phyloP scores from a whole-genome alignment of 1,284 basidiomycete genomes.

The Rhodotorula sp. region DNA sequence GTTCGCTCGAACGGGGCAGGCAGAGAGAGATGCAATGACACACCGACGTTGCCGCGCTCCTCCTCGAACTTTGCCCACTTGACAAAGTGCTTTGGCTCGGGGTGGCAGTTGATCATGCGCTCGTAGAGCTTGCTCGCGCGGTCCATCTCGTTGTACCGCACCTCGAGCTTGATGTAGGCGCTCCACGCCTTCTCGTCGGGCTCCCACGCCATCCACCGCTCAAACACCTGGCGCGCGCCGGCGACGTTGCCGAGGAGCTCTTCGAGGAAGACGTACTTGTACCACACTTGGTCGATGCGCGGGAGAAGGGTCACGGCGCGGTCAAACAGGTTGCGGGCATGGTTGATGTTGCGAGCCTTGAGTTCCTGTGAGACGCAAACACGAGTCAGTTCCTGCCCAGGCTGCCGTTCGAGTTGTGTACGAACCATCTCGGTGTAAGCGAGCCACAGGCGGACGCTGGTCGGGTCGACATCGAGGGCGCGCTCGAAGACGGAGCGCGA shows the following conservation, averaged over 20 bases:
- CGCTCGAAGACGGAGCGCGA: conserved; percentile 93
- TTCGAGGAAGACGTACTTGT: conserved; percentile 77
- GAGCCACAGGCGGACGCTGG: conserved; percentile 87
- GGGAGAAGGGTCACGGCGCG: conserved; percentile 93
- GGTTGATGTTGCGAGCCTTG: conserved; percentile 93
- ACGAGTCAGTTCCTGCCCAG: not conserved
- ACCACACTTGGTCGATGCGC: conserved; percentile 67
- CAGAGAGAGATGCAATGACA: not conserved
- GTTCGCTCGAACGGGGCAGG: too few relatives aligned
- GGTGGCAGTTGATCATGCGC: conserved; percentile 87
- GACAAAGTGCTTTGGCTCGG: conserved; percentile 94
- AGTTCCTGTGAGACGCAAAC: conserved; percentile 61
- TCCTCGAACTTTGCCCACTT: conserved; percentile 97
- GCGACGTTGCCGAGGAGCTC: conserved; percentile 94
- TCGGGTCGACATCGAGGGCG: conserved; percentile 90
- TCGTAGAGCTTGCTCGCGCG: conserved; percentile 92
- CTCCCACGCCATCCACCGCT: conserved; percentile 99
- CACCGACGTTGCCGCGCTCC: conserved; percentile 61
- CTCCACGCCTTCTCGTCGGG: conserved; percentile 99
- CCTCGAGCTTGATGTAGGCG: conserved; percentile 95
- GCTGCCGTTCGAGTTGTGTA: too few relatives aligned
- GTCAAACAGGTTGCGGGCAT: conserved; percentile 95
- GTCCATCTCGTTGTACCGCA: conserved; percentile 87
- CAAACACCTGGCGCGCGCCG: conserved; percentile 94
- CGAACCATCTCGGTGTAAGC: conserved; percentile 86